phyloP scores from a whole-genome alignment of 1,139 yeast species.

The Diutina rugosa region DNA sequence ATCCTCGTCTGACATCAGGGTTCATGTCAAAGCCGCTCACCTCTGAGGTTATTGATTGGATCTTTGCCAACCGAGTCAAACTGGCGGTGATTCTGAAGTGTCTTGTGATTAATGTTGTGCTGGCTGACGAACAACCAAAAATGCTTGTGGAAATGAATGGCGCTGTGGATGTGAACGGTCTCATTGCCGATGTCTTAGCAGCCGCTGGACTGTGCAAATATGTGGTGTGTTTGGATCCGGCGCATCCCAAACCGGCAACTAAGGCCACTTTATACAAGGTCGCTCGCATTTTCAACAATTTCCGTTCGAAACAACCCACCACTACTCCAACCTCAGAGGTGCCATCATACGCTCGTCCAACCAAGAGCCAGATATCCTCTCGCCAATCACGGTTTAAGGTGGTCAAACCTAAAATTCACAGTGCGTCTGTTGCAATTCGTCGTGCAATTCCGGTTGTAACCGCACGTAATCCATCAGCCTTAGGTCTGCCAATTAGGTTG shows the following conservation, averaged over 20 bases:
- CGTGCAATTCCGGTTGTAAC: background rate
- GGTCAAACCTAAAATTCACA: background rate
- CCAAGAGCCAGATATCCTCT: background rate
- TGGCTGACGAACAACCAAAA: background rate
- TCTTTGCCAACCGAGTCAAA: background rate
- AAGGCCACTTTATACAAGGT: background rate
- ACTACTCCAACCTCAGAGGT: background rate
- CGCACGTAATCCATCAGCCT: background rate
- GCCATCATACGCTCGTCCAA: background rate
- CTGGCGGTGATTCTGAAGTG: background rate
- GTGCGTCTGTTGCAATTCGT: background rate
- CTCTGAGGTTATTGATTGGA: background rate
- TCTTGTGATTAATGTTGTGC: background rate
- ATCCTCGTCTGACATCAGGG: background rate
- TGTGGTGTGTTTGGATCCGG: background rate
- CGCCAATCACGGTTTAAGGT: background rate
- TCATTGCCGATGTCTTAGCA: background rate
- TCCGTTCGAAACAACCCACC: background rate
- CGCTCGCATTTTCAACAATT: background rate
- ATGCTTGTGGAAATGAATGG: background rate
- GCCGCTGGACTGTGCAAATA: background rate
- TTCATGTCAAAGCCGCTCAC: background rate
- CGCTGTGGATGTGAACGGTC: background rate
- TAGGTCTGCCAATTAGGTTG: background rate
- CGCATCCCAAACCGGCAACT: background rate